Evolutionary conservation across 2,329 filamentous ascomycete genomes (phyloP), one percentile per base, ranked within the genome.

Genomic region (Stachybotrys chlorohalonatus): DNA sequence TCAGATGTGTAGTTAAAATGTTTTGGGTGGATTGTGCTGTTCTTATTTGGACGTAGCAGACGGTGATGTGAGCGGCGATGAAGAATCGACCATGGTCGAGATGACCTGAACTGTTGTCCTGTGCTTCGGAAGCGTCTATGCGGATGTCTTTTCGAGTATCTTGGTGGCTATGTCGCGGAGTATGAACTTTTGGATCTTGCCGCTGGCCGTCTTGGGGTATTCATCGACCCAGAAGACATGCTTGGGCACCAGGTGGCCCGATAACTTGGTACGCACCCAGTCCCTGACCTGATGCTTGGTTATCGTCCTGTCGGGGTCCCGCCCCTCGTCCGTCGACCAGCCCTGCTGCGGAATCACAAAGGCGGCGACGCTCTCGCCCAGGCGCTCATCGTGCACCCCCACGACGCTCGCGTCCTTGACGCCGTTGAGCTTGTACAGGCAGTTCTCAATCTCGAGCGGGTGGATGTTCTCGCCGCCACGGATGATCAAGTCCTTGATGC

Each of bases 181-280:
- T 74, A 87, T 93, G 68, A 88, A 96, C 74, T 97, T 96, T 74
- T 96, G 90, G 54, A 97, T 92, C 81, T 99, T 99, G 30, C 93
- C 93, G 68, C 90, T 96, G 6, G 91, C 89, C 42, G 94, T 99
- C 80, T 96, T 96, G 17, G 93, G 93, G 67, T 89, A 95, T n/a
- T 84, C 82, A 1, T 85, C 79, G 0, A 89, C 77, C 81, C 89
- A 96, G 67, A 96, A 96, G n/a, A 97, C 81, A 66, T 93, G 83
- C 70, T 89, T 94, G 0, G 93, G 93, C 53, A 89, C 89, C 66
- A 96, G 82, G 70, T 93, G 89, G 59, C 82, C 83, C 32, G 80
- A 82, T 58, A 97, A 69, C 52, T 78, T 82, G 55, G 77, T 73
- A 51, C 80, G 74, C 2, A 96, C 90, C 89, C 89, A 96, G 1